Percentiles rank a stretch among this genome's conserved stretches.
These are phyloP conservation scores for Metschnikowia continentalis DNA, from an alignment of 805 yeast genomes.

Conservation along the genomic window DNA sequence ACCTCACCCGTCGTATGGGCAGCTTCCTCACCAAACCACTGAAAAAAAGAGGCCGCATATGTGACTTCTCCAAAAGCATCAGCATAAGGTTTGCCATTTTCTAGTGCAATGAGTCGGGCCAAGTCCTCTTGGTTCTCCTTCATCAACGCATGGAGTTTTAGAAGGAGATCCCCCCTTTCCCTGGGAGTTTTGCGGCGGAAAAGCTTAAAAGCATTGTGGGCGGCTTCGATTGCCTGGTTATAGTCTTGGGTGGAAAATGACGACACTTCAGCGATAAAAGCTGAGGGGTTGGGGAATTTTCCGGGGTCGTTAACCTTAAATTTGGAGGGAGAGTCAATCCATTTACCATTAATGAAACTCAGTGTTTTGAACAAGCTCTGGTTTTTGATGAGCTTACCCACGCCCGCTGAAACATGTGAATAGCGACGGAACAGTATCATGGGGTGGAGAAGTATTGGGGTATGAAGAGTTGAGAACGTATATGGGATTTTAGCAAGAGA, in stretches of 20 bases:
- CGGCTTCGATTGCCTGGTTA: constrained; percentile 53
- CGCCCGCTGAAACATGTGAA: constrained; percentile 4
- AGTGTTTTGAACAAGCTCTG: constrained; percentile 52
- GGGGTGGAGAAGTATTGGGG: background rate
- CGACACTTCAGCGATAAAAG: constrained; percentile 49
- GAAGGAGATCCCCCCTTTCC: constrained; percentile 50
- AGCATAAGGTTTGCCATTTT: constrained; percentile 69
- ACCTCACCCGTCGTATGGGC: constrained; percentile 66
- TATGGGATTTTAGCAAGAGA: background rate
- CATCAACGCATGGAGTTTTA: constrained; percentile 50
- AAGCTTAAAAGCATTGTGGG: constrained; percentile 47
- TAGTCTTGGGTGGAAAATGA: constrained; percentile 48
- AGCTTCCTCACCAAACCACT: constrained; percentile 87
- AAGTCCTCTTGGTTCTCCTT: constrained; percentile 58
- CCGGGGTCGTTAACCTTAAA: constrained; percentile 81
- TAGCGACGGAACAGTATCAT: background rate
- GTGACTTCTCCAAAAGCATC: constrained; percentile 71
- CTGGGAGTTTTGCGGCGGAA: constrained; percentile 56
- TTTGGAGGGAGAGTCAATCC: constrained; percentile 47
- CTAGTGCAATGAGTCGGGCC: constrained; percentile 59
- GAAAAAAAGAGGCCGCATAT: constrained; percentile 72
- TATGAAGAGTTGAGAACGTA: too few relatives aligned
- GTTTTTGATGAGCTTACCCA: constrained; percentile 33
- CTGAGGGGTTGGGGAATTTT: constrained; percentile 35
- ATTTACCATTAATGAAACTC: constrained; percentile 69